Base-by-base conservation (phyloP, 495 filamentous ascomycete species). In the Aspergillus incahuasiensis region DNA sequence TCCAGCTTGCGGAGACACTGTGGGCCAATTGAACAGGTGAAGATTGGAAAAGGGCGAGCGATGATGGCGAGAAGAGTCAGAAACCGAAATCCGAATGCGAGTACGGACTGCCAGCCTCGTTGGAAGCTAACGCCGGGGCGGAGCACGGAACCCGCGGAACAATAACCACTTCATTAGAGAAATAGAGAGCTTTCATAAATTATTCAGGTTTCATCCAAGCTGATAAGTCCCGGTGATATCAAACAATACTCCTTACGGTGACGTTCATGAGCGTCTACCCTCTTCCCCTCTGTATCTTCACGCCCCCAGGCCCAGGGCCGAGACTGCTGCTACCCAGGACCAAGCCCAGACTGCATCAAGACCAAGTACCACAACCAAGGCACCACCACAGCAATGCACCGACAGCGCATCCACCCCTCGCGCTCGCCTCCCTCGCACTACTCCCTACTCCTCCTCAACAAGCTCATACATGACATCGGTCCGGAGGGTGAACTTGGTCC, bases 401-500 rank as follows among this genome's bases (percentile, higher is more conserved):
- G n/a, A 40, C 38, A 40, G 8, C 3, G 15, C n/a, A 16, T n/a
- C n/a, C n/a, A n/a, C n/a, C n/a, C 12, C 38, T 40, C 38, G 3
- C 38, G 3, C 30, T 34, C 25, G 25, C 3, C 25, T 8, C 25
- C 8, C 25, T 28, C 2, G 9, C 12, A 6, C 32, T 5, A 35
- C 5, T 35, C 32, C 6, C n/a, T n/a, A n/a, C n/a, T n/a, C n/a
- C n/a, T n/a, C n/a, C 32, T 49, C 48, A 41, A 50, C 42, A 32
- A 28, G 28, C 25, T 48, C 52, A 61, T 88, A 92, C 84, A 92
- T 83, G 21, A 92, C 57, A 73, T 95, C 90, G 18, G 84, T 84
- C 57, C 89, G 71, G 74, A 92, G 75, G 1, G 86, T 92, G 60
- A 83, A 86, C 71, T 94, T 92, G 16, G 77, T 74, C 3, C 90